Evolutionary conservation across 75 land plant genomes (phyloP), one percentile per base, ranked within the genome.

Genomic region (Picea glauca): DNA sequence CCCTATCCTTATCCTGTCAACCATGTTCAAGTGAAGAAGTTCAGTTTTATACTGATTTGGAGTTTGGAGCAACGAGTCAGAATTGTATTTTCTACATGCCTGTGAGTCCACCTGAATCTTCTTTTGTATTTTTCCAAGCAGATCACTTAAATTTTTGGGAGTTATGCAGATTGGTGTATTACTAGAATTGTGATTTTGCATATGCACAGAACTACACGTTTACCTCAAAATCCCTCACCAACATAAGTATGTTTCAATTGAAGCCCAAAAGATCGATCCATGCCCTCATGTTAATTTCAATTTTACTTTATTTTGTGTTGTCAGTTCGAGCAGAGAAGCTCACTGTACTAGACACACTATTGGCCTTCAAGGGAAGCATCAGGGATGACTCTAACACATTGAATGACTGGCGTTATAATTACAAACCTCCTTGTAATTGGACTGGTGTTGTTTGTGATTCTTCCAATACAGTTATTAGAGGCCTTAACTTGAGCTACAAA

Each of bases 381-480:
- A 40, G 73, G 54, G 73, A 40, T 40, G 46, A n/a, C 23, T 38
- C 38, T 70, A 46, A 9, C 73, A 43, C 43, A 18, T 43, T 70
- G 23, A 11, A 40, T 70, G 73, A 70, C 50, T 70, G 73, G 73
- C 54, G 43, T 38, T 7, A 46, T 46, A 70, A 46, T 70, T 43
- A 3, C 43, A 70, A 20, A 20, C 73, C 43, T 70, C 54, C 23
- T 8, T 70, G 73, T 40, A 40, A 5, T 70, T 70, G 73, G 73
- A 70, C 73, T 40, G 73, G 73, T n/a, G 43, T 70, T 40, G 46
- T 70, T 40, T 70, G 73, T 70, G 73, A 70, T 70, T 70, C 73
- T 35, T 70, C n/a, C 11, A 66, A 66, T 43, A 32, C 73, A 43
- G 50, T 54, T 50, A 57, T 79, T 20, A 72, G 23, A 32, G 76